Percentiles rank a stretch among this genome's conserved stretches.
These are phyloP conservation scores for Botrytis deweyae DNA, from an alignment of 2,329 filamentous ascomycete genomes.

Conservation along the genomic window DNA sequence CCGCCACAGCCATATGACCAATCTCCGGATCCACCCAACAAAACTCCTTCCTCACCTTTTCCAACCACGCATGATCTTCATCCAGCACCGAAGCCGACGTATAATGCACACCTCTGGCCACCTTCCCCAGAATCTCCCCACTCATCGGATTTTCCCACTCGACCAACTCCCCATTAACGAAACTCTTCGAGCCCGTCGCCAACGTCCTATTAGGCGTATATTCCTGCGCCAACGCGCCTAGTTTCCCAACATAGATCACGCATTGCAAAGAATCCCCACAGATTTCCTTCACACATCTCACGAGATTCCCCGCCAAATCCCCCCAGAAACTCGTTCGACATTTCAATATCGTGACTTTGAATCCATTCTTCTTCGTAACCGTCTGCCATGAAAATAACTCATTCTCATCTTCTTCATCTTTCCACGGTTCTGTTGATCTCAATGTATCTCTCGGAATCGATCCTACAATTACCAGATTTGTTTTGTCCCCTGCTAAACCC, in stretches of 20 bases:
- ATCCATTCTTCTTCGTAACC: background rate
- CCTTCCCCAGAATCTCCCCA: background rate
- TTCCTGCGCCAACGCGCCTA: background rate
- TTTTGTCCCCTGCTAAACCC: background rate
- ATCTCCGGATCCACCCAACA: slow-evolving; percentile 4
- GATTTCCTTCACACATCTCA: background rate
- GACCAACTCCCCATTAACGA: background rate
- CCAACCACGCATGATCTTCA: background rate
- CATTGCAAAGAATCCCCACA: background rate
- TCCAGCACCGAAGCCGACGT: slow-evolving; percentile 7
- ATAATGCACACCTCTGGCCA: background rate
- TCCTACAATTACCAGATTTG: background rate
- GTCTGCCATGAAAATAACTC: slow-evolving; percentile 5
- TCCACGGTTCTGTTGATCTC: background rate
- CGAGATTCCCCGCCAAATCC: background rate
- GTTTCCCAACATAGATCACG: background rate
- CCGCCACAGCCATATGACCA: slow-evolving; percentile 12
- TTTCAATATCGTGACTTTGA: background rate
- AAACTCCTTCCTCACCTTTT: background rate
- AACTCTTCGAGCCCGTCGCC: background rate
- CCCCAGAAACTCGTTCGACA: slow-evolving; percentile 7
- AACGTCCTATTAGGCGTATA: background rate
- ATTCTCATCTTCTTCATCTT: background rate
- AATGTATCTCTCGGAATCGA: background rate
- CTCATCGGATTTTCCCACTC: background rate